phyloP scores from a whole-genome alignment of 345 rosid genomes.

The Leavenworthia alabamica region DNA sequence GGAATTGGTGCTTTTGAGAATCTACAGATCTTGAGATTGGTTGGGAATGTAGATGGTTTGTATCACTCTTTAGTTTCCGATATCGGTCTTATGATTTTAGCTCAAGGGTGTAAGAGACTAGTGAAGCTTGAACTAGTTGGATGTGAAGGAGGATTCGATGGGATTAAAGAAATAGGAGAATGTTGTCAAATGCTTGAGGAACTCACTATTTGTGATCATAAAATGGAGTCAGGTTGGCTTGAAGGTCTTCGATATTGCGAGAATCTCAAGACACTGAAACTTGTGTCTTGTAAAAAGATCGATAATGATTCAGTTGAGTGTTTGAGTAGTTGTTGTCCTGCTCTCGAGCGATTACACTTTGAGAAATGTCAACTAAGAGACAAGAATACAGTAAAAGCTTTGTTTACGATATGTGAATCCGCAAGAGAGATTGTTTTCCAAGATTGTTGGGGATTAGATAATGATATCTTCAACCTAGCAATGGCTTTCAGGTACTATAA shows the following conservation, averaged over 20 bases:
- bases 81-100: slow-evolving; percentile 82
- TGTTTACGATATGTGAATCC: slow-evolving; percentile 67
- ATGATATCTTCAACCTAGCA: slow-evolving; percentile 57
- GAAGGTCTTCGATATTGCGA: slow-evolving; percentile 70
- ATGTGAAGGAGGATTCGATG: slow-evolving; percentile 89
- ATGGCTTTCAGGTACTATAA: slow-evolving; percentile 54
- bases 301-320: slow-evolving; percentile 51
- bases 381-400: slow-evolving; percentile 45
- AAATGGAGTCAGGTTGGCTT: slow-evolving; percentile 94
- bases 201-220: slow-evolving; percentile 65
- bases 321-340: slow-evolving; percentile 48
- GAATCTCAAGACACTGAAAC: slow-evolving; percentile 79
- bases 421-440: slow-evolving; percentile 68
- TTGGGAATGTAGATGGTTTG: slow-evolving; percentile 60
- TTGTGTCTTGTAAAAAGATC: slow-evolving; percentile 61
- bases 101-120: slow-evolving; percentile 83
- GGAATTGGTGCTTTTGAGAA: slow-evolving; percentile 81
- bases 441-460: slow-evolving; percentile 90
- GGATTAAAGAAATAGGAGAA: slow-evolving; percentile 86
- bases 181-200: slow-evolving; percentile 98
- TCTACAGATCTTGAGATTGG: slow-evolving; percentile 71
- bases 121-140: slow-evolving; percentile 88
- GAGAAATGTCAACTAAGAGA: slow-evolving; percentile 74
- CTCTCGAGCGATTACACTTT: slow-evolving; percentile 74
- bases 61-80: slow-evolving; percentile 65